Evolutionary conservation across 2,329 filamentous ascomycete genomes (phyloP).

Genomic region (Penicillium paneum): DNA sequence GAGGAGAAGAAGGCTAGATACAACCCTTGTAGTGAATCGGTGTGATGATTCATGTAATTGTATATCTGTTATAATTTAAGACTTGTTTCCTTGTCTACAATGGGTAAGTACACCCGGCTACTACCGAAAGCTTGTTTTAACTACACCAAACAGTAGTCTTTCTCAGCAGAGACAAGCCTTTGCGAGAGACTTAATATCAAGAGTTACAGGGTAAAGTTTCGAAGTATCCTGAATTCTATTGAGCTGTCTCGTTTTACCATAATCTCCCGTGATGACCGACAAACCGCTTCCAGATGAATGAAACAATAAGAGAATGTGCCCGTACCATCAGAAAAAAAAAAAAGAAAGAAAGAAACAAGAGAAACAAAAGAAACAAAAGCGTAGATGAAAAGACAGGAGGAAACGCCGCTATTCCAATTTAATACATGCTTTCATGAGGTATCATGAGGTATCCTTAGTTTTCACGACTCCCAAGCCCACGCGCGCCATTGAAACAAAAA

Average conservation of each 20-base stretch:
- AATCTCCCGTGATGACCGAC: not conserved
- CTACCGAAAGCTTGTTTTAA: slow-evolving; percentile 1
- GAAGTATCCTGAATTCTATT: not conserved
- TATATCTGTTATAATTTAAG: too few relatives aligned
- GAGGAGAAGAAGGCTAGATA: not conserved
- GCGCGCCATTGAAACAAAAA: not conserved
- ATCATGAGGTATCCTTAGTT: slow-evolving; percentile 12
- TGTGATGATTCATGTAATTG: slow-evolving; percentile 2
- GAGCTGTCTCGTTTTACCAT: not conserved
- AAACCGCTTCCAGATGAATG: not conserved
- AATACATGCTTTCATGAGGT: slow-evolving; percentile 1
- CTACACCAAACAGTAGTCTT: not conserved
- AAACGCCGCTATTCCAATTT: slow-evolving; percentile 10
- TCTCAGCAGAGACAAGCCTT: too few relatives aligned
- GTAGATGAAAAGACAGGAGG: not conserved
- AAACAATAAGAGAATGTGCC: not conserved
- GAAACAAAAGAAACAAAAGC: not conserved
- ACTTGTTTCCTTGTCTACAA: too few relatives aligned
- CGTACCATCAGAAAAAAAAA: not conserved
- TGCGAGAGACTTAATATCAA: not conserved
- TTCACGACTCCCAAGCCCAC: slow-evolving; percentile 7
- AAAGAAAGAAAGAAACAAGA: not conserved
- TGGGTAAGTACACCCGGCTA: not conserved
- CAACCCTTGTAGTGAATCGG: not conserved
- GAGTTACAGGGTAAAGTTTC: not conserved